Evolutionary conservation across 2,329 filamentous ascomycete species (phyloP).

Genomic region (Verticillium longisporum): DNA sequence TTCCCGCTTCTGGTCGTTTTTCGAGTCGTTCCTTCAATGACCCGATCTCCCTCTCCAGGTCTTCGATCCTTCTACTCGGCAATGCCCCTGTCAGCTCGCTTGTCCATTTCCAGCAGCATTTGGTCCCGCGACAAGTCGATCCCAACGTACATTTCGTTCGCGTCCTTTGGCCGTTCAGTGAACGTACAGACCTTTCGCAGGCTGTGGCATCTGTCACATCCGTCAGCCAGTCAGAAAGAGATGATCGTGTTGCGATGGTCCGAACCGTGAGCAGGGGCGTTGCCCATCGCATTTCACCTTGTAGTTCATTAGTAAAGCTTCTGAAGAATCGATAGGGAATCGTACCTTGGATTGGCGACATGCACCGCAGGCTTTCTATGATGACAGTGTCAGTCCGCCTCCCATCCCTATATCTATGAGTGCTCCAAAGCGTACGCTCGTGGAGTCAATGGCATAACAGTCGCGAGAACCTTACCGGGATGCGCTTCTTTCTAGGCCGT

Average conservation of each 20-base stretch:
- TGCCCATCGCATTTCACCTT: conserved; percentile 17
- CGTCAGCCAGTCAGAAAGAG: background rate
- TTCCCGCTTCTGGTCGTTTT: background rate
- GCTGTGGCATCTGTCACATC: conserved; percentile 11
- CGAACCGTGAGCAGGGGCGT: conserved; percentile 16
- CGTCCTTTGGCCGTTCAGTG: conserved; percentile 15
- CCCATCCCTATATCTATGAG: background rate
- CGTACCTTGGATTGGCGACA: conserved; percentile 19
- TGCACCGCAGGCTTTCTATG: conserved; percentile 17
- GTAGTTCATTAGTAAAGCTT: background rate
- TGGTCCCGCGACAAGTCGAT: too few relatives aligned
- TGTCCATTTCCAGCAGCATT: too few relatives aligned
- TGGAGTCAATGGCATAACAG: too few relatives aligned
- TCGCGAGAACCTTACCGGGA: background rate
- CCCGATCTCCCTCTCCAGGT: conserved; percentile 9
- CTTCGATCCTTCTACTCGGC: background rate
- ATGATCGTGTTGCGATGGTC: too few relatives aligned
- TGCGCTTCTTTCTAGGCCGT: background rate
- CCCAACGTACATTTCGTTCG: conserved; percentile 10
- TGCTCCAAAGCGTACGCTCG: too few relatives aligned
- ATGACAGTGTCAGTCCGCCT: too few relatives aligned
- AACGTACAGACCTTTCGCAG: conserved; percentile 16
- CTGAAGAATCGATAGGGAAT: background rate
- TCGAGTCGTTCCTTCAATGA: conserved; percentile 8
- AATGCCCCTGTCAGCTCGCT: too few relatives aligned